These are phyloP conservation scores for Pharnaceum exiguum DNA, from an alignment of 148 eudicot species.

Conservation along the genomic window DNA sequence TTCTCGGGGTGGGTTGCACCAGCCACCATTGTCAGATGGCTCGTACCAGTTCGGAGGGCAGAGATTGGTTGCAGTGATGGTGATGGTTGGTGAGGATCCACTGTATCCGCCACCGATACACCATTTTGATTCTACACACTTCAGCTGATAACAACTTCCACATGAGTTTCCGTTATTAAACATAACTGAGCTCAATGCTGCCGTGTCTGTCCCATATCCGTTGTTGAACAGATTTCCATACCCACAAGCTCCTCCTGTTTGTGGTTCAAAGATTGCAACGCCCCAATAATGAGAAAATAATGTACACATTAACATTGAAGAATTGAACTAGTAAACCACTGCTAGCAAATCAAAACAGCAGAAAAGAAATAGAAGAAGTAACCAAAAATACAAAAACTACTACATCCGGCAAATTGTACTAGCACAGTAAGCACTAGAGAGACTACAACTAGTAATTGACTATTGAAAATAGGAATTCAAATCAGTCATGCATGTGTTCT, in stretches of 20 bases:
- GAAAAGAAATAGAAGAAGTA: too few species aligned
- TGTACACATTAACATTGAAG: too few species aligned
- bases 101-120: slow-evolving; percentile 19
- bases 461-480: not conserved
- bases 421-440: too few species aligned
- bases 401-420: too few species aligned
- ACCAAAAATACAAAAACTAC: too few species aligned
- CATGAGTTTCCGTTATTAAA: slow-evolving; percentile 76
- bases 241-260: slow-evolving; percentile 89
- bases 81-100: slow-evolving; percentile 24
- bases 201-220: slow-evolving; percentile 71
- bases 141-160: slow-evolving; percentile 64
- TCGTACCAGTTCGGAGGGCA: slow-evolving; percentile 82
- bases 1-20: slow-evolving; percentile 87
- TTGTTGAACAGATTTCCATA: slow-evolving; percentile 62
- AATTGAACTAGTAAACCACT: not conserved
- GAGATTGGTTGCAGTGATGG: slow-evolving; percentile 76
- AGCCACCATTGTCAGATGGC: slow-evolving; percentile 64
- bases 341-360: too few species aligned
- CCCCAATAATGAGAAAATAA: not conserved
- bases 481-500: not conserved
- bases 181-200: slow-evolving; percentile 74
- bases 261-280: not conserved
- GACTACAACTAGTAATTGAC: too few species aligned
- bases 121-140: slow-evolving; percentile 50